Evolutionary conservation across 1,284 basidiomycete genomes (phyloP).

Genomic region (Phylloboletellus chloephorus): DNA sequence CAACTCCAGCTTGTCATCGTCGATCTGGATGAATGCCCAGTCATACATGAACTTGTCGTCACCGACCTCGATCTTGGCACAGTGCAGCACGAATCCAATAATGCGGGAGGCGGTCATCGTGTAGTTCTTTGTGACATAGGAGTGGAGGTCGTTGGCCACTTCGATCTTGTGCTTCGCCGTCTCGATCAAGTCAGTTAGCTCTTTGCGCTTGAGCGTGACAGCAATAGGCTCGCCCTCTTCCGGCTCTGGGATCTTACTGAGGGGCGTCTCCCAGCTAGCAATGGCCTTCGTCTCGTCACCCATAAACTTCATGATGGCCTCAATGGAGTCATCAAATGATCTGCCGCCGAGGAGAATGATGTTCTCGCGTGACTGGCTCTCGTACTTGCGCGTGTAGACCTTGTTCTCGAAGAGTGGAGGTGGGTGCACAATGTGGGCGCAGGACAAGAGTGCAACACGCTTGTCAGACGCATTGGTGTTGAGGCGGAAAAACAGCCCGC

Average conservation of each 20-base stretch:
- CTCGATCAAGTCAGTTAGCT: slow-evolving; percentile 12
- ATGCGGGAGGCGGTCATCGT: neutral
- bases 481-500: slow-evolving; percentile 3
- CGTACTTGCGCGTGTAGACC: slow-evolving; percentile 16
- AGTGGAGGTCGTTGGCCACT: neutral
- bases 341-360: slow-evolving; percentile 26
- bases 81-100: neutral
- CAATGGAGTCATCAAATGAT: slow-evolving; percentile 1
- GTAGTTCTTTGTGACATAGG: neutral
- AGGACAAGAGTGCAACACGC: neutral
- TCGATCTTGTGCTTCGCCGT: neutral
- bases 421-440: neutral
- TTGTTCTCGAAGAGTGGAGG: slow-evolving; percentile 3
- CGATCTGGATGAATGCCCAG: neutral
- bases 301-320: neutral
- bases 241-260: neutral
- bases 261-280: slow-evolving; percentile 7
- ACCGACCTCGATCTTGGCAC: neutral
- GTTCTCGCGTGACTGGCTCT: slow-evolving; percentile 15
- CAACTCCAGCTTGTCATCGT: slow-evolving; percentile 11
- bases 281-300: neutral
- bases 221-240: slow-evolving; percentile 8
- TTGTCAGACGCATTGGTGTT: neutral
- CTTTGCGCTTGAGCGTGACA: slow-evolving; percentile 11
- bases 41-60: neutral